Conservation (phyloP, 495 filamentous ascomycete genomes). For the Cudoniella acicularis region DNA sequence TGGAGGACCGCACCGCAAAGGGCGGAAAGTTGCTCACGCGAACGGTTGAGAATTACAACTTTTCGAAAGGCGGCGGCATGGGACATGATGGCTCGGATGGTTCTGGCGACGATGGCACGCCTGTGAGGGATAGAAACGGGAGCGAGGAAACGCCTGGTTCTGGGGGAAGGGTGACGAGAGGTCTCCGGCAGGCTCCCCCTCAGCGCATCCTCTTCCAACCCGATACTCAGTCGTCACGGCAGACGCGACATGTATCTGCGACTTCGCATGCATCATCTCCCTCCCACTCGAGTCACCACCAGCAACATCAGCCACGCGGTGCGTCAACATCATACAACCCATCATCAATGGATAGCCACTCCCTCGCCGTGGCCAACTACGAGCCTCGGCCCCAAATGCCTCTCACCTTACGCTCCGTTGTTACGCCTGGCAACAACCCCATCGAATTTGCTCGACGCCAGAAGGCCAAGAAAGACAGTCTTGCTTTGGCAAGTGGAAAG, state of each 20-base stretch:
- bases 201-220: constrained; percentile 80
- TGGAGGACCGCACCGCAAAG: constrained; percentile 72
- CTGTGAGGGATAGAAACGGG: constrained; percentile 55
- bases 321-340: constrained; percentile 28
- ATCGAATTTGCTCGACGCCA: constrained; percentile 52
- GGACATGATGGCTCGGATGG: constrained; percentile 43
- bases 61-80: constrained; percentile 30
- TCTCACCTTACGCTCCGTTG: constrained; percentile 62
- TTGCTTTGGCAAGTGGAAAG: constrained; percentile 6
- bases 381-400: constrained; percentile 53
- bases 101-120: constrained; percentile 59
- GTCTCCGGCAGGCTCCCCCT: constrained; percentile 73
- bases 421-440: constrained; percentile 66
- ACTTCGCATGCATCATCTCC: constrained; percentile 24
- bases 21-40: constrained; percentile 72
- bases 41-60: constrained; percentile 67
- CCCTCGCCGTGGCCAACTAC: constrained; percentile 53
- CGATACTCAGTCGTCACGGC: constrained; percentile 57
- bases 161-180: constrained; percentile 58
- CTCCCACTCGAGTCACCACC: constrained; percentile 21
- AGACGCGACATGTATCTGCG: constrained; percentile 53
- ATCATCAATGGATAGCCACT: constrained; percentile 36
- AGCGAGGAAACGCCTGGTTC: constrained; percentile 57
- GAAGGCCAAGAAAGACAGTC: constrained; percentile 18
- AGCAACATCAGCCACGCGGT: constrained; percentile 14